Evolutionary conservation across 1,139 yeast genomes (phyloP), one percentile per base, ranked within the genome.

Genomic region (Blastobotrys persicus): DNA sequence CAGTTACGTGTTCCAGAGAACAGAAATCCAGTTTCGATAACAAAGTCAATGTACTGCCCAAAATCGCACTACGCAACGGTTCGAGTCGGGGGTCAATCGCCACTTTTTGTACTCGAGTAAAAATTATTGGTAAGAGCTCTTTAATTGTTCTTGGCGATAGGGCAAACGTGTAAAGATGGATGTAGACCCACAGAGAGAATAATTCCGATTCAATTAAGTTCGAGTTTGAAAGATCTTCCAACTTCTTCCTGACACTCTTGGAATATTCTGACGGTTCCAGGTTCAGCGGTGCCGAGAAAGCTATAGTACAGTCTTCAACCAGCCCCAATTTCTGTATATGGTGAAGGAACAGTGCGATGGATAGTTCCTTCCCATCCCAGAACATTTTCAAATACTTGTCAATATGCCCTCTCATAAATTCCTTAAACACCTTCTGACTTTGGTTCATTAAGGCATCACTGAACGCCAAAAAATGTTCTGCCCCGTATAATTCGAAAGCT

Each of bases 381-480:
- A 48, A 42, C 16, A 52, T 46, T 14, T 46, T 46, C 16, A 60
- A 45, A 42, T 50, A 55, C 14, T 53, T 50, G 13, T 57, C 55
- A 9, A 61, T 48, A 44, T 49, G 54, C 3, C 58, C 55, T 31
- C 56, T 40, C 33, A 55, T 49, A 49, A 59, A 61, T 41, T 45
- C 54, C 16, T 52, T 49, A 47, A 61, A 60, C 11, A 55, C 57
- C 2, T 58, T 49, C 7, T 57, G 54, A 2, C 73, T 48, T n/a
- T 56, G 55, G 2, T 67, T 65, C 16, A 75, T 54, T 2, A 76
- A 66, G 9, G 69, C 58, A 2, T 63, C 61, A 51, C 78, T 75
- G 42, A 82, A 70, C 2, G 70, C 50, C 14, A 60, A 45, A 39
- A 61, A 60, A 34, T 54, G 31, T 2, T 38, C 31, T 20, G 18